A percentile compares a stretch with the other conserved stretches of the same genome.
Conservation (phyloP, 2,329 filamentous ascomycete species). For the Exophiala sp. region DNA sequence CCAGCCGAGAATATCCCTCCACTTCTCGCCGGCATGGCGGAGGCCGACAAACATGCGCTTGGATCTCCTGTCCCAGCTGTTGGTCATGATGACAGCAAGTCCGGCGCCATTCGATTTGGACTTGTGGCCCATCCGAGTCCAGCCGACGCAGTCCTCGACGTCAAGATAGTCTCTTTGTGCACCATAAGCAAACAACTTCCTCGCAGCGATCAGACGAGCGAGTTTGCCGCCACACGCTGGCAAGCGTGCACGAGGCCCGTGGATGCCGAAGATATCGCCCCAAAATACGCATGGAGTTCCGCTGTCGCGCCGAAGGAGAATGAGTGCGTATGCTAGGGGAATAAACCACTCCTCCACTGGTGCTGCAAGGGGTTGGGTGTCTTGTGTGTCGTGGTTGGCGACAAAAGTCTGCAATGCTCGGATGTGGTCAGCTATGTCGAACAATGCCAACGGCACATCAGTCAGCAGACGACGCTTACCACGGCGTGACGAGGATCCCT, state of each 20-base stretch:
- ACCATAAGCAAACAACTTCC: conserved; percentile 63
- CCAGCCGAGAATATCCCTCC: conserved; percentile 58
- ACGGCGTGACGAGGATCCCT: conserved; percentile 37
- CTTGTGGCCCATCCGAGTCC: conserved; percentile 46
- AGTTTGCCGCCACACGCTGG: conserved; percentile 52
- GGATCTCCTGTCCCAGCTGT: conserved; percentile 35
- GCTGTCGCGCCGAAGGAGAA: conserved; percentile 55
- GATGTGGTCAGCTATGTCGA: background rate
- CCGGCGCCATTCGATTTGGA: conserved; percentile 35
- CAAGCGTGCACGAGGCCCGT: conserved; percentile 48
- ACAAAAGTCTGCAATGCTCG: conserved; percentile 30
- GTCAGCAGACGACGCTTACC: conserved; percentile 35
- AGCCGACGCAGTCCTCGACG: conserved; percentile 56
- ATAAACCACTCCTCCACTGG: conserved; percentile 49
- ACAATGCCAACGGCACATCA: background rate
- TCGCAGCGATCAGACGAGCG: conserved; percentile 55
- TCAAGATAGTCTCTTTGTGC: conserved; percentile 60
- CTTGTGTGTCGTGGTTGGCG: conserved; percentile 47
- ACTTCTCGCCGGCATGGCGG: conserved; percentile 53
- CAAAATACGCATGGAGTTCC: conserved; percentile 66
- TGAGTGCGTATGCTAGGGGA: conserved; percentile 64
- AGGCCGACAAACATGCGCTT: conserved; percentile 60
- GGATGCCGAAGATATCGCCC: conserved; percentile 61
- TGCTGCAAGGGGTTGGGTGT: conserved; percentile 19
- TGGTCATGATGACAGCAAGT: conserved; percentile 56